Percentiles rank a stretch among this genome's conserved stretches.
phyloP scores from a whole-genome alignment of 805 yeast genomes.

The Yarrowia sp. region DNA sequence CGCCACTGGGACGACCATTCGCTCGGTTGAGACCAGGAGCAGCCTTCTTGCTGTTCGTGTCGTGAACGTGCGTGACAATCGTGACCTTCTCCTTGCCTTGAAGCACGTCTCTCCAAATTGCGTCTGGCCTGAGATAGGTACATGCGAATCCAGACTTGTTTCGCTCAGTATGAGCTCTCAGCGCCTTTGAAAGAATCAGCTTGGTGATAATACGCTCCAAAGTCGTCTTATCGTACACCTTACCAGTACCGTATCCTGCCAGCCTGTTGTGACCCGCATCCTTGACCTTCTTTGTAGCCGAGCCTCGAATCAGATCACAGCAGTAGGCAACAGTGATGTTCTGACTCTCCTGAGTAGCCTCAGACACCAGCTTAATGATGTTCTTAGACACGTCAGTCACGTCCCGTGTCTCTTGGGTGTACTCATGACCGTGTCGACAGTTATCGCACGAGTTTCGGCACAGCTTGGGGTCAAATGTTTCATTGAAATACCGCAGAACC shows the following conservation, averaged over 20 bases:
- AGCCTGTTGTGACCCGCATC: slow-evolving; percentile 66
- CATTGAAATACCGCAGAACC: slow-evolving; percentile 90
- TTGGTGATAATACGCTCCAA: slow-evolving; percentile 85
- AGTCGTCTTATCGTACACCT: slow-evolving; percentile 65
- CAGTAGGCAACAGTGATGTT: slow-evolving; percentile 80
- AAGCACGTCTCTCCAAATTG: slow-evolving; percentile 59
- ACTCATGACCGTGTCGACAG: slow-evolving; percentile 58
- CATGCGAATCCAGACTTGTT: slow-evolving; percentile 79
- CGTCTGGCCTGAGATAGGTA: slow-evolving; percentile 73
- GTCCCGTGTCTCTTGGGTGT: slow-evolving; percentile 54
- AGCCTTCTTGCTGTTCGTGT: background rate
- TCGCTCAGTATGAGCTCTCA: slow-evolving; percentile 75
- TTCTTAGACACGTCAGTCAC: slow-evolving; percentile 68
- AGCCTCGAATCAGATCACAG: slow-evolving; percentile 83
- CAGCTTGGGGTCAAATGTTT: slow-evolving; percentile 66
- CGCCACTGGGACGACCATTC: background rate
- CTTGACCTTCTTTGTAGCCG: slow-evolving; percentile 65
- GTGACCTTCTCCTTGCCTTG: slow-evolving; percentile 47
- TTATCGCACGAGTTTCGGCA: slow-evolving; percentile 87
- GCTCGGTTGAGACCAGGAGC: background rate
- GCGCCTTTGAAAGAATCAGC: slow-evolving; percentile 66
- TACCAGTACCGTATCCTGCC: slow-evolving; percentile 76
- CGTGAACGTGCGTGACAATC: slow-evolving; percentile 40
- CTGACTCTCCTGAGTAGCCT: slow-evolving; percentile 55
- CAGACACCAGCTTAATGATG: slow-evolving; percentile 65